A percentile compares a stretch with the other conserved stretches of the same genome.
phyloP scores from a whole-genome alignment of 2,329 filamentous ascomycete species.

The Ophiostoma perfectum region DNA sequence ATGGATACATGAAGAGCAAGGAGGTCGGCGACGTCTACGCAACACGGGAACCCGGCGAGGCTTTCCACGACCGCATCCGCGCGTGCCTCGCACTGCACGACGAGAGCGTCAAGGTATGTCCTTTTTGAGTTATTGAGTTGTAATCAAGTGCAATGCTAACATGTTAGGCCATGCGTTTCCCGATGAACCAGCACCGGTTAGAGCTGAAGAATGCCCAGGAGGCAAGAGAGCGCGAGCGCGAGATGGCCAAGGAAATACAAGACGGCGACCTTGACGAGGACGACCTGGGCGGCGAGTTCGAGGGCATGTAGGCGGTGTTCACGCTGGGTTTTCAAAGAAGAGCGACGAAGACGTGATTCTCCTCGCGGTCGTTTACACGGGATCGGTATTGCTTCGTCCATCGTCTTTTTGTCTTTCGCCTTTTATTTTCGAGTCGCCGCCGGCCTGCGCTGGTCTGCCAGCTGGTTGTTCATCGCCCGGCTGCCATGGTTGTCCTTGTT shows the following conservation, averaged over 20 bases:
- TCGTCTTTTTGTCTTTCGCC: neutral
- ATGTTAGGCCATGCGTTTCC: conserved; percentile 78
- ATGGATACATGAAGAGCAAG: conserved; percentile 98
- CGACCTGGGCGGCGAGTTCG: conserved; percentile 91
- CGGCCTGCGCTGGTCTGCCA: too few relatives aligned
- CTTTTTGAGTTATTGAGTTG: too few relatives aligned
- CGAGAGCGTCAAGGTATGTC: conserved; percentile 84
- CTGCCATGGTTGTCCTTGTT: neutral
- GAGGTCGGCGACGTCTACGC: conserved; percentile 94
- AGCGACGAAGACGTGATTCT: too few relatives aligned
- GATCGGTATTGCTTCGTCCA: too few relatives aligned
- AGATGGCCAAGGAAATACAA: conserved; percentile 98
- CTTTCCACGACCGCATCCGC: conserved; percentile 92
- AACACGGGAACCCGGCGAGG: conserved; percentile 90
- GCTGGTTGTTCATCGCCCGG: neutral
- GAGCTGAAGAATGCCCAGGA: conserved; percentile 98
- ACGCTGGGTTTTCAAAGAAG: too few relatives aligned
- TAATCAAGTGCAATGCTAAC: conserved; percentile 39
- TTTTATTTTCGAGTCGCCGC: neutral
- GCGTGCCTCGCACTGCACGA: conserved; percentile 90
- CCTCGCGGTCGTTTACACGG: too few relatives aligned
- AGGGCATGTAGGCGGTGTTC: conserved; percentile 66
- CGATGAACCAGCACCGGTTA: conserved; percentile 97
- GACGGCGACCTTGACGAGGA: conserved; percentile 96
- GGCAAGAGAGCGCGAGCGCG: conserved; percentile 90